Conservation (phyloP, 306 rosid genomes). For the Crotalaria pallida region DNA sequence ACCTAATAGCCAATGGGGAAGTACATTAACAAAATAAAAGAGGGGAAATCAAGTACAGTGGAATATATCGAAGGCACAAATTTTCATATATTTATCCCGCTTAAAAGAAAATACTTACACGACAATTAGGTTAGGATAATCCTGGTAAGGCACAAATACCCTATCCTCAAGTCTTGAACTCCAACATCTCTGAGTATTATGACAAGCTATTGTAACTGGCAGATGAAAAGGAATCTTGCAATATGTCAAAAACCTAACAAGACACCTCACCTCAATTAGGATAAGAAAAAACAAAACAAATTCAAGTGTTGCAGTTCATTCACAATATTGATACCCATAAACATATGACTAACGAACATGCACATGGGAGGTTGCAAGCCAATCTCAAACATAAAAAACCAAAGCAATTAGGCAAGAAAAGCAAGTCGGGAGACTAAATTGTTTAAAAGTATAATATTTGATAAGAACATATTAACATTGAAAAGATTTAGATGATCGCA, state of each 20-base stretch:
- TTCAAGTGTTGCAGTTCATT: not conserved
- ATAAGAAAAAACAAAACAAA: constrained; percentile 5
- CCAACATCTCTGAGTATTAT: constrained; percentile 71
- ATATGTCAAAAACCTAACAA: constrained; percentile 61
- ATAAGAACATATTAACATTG: constrained; percentile 17
- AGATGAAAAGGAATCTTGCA: constrained; percentile 64
- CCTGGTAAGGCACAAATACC: constrained; percentile 46
- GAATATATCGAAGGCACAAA: constrained; percentile 6
- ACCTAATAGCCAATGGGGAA: constrained; percentile 35
- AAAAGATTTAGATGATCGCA: constrained; percentile 25
- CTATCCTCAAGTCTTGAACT: constrained; percentile 54
- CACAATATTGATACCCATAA: not conserved
- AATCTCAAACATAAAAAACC: not conserved
- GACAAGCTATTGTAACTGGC: constrained; percentile 71
- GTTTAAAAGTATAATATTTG: not conserved
- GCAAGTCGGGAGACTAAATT: not conserved
- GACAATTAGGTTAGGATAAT: constrained; percentile 59
- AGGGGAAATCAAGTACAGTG: constrained; percentile 13
- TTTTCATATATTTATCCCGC: constrained; percentile 5
- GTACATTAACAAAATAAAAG: not conserved
- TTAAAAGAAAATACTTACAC: constrained; percentile 42
- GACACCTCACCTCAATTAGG: constrained; percentile 9
- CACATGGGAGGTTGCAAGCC: not conserved
- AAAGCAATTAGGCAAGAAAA: not conserved
- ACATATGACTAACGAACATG: not conserved